These are phyloP conservation scores for Colletotrichum coccodes DNA, from an alignment of 2,329 filamentous ascomycete genomes.

Conservation along the genomic window DNA sequence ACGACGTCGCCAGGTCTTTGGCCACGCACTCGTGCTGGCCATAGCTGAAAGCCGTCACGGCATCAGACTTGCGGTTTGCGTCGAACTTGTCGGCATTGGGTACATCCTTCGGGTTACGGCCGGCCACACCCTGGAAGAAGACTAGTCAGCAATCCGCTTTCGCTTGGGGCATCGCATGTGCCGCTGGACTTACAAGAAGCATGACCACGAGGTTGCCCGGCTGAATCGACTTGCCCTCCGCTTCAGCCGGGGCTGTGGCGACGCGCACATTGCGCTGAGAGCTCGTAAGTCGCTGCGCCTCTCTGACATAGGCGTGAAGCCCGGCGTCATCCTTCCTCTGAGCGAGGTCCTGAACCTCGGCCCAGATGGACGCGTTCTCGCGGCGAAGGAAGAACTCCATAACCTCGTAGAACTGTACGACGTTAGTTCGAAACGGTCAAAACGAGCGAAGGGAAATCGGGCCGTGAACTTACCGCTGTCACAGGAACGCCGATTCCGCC, in stretches of 20 bases:
- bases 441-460: background rate
- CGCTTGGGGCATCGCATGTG: background rate
- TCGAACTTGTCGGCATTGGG: slow-evolving; percentile 52
- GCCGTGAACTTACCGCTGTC: slow-evolving; percentile 43
- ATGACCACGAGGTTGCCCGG: slow-evolving; percentile 52
- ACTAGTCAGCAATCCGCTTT: slow-evolving; percentile 31
- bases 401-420: slow-evolving; percentile 53
- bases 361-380: slow-evolving; percentile 53
- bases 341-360: slow-evolving; percentile 52
- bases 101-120: slow-evolving; percentile 50
- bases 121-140: slow-evolving; percentile 45
- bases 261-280: slow-evolving; percentile 50
- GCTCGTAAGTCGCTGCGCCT: slow-evolving; percentile 52
- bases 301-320: slow-evolving; percentile 49
- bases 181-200: slow-evolving; percentile 47
- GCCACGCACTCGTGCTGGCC: slow-evolving; percentile 59
- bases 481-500: slow-evolving; percentile 50
- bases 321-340: slow-evolving; percentile 45
- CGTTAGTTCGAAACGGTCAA: background rate
- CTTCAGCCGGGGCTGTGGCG: slow-evolving; percentile 42
- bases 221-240: slow-evolving; percentile 51
- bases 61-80: slow-evolving; percentile 49
- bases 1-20: slow-evolving; percentile 51
- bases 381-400: slow-evolving; percentile 52
- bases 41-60: slow-evolving; percentile 55